Percentiles rank a stretch among this genome's conserved stretches.
phyloP scores from a whole-genome alignment of 768 basidiomycete species.

The Xerocomus brunneocitrinus region DNA sequence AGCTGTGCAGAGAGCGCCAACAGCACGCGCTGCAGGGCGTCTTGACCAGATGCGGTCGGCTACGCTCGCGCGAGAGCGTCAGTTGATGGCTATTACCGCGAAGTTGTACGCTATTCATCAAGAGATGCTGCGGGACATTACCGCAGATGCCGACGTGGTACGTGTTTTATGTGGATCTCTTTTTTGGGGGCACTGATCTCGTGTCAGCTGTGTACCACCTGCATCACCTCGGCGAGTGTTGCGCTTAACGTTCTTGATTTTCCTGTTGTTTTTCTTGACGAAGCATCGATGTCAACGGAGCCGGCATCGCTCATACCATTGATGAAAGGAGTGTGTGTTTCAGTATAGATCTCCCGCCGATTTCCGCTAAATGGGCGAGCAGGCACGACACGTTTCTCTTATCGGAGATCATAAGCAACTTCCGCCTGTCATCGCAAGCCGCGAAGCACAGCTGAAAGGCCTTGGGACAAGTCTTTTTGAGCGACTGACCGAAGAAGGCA shows the following conservation, averaged over 20 bases:
- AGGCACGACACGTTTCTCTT: conserved; percentile 80
- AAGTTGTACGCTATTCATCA: conserved; percentile 54
- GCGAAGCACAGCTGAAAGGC: conserved; percentile 67
- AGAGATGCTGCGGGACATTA: conserved; percentile 59
- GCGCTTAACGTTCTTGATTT: conserved; percentile 75
- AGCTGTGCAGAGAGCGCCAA: conserved; percentile 14
- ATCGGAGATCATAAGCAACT: conserved; percentile 98
- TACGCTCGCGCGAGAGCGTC: conserved; percentile 26
- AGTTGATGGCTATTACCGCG: conserved; percentile 31
- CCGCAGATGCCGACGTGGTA: conserved; percentile 70
- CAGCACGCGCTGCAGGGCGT: conserved; percentile 12
- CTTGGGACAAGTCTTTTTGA: conserved; percentile 85
- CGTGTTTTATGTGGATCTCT: conserved; percentile 24
- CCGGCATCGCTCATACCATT: conserved; percentile 87
- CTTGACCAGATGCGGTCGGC: conserved; percentile 30
- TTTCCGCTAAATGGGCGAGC: conserved; percentile 14
- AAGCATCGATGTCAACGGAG: conserved; percentile 96
- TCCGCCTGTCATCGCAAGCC: conserved; percentile 80
- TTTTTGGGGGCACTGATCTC: conserved; percentile 7
- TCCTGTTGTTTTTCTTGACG: conserved; percentile 90
- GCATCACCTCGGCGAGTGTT: conserved; percentile 67
- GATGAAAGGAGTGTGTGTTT: conserved; percentile 81
- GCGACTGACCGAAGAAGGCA: conserved; percentile 74
- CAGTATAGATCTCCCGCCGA: conserved; percentile 4
- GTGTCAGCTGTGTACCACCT: conserved; percentile 81